Evolutionary conservation across 1,139 yeast species (phyloP).

Genomic region (Keqinozyma sinolaborantium): DNA sequence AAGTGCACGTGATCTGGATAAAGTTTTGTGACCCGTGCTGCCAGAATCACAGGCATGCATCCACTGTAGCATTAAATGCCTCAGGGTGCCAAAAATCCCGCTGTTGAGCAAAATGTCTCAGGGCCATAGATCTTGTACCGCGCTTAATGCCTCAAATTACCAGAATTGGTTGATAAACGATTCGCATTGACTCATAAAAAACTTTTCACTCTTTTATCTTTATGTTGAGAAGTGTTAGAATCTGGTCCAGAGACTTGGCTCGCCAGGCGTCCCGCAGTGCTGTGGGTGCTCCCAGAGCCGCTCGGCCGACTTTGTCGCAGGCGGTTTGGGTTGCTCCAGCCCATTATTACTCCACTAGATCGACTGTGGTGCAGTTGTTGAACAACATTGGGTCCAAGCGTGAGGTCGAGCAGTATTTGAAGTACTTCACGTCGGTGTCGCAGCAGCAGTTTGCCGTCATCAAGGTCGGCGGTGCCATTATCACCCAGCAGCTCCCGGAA

Average conservation of each 20-base stretch:
- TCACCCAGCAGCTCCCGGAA: conserved; percentile 89
- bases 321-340: conserved; percentile 1
- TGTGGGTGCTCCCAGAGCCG: conserved; percentile 1
- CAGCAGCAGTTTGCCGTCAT: conserved; percentile 97
- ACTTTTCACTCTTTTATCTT: conserved; percentile 7
- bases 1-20: no score
- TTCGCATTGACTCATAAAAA: conserved; percentile 17
- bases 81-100: no score
- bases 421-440: conserved; percentile 91
- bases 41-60: no score
- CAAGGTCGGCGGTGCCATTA: conserved; percentile 98
- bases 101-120: no score
- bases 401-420: conserved; percentile 95
- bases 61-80: no score
- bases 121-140: conserved; percentile 43
- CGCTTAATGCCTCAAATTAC: conserved; percentile 32
- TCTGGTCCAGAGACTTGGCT: conserved; percentile 1
- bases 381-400: conserved; percentile 96
- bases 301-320: conserved; percentile 1
- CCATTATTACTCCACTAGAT: conserved; percentile 59
- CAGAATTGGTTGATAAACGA: conserved; percentile 28
- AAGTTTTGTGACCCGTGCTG: no score
- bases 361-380: conserved; percentile 90
- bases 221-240: conserved; percentile 2
- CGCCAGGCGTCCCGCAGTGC: not conserved